phyloP scores from a whole-genome alignment of 495 filamentous ascomycete species.

The Peziza echinospora region DNA sequence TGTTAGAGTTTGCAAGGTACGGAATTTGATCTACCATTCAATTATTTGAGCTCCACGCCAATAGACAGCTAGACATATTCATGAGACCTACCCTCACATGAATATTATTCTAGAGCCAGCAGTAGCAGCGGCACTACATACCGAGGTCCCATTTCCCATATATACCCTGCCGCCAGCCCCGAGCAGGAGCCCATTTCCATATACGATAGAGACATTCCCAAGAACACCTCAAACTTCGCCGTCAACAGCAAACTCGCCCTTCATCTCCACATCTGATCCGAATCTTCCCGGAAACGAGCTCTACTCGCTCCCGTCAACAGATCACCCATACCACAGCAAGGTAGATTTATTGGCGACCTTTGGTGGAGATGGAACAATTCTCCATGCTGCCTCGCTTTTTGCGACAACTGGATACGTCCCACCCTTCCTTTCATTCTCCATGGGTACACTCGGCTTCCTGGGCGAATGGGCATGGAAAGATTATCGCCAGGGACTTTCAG shows the following conservation, averaged over 20 bases:
- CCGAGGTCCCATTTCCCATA: slow-evolving; percentile 53
- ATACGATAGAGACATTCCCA: slow-evolving; percentile 17
- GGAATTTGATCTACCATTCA: slow-evolving; percentile 1
- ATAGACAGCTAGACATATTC: slow-evolving; percentile 44
- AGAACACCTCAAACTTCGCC: slow-evolving; percentile 8
- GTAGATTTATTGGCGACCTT: slow-evolving; percentile 72
- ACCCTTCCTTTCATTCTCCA: slow-evolving; percentile 84
- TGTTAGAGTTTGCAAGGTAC: slow-evolving; percentile 57
- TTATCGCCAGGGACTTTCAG: slow-evolving; percentile 68
- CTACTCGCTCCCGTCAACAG: slow-evolving; percentile 13
- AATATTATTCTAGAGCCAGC: slow-evolving; percentile 64
- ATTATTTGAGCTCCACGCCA: slow-evolving; percentile 1
- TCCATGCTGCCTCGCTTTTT: slow-evolving; percentile 80
- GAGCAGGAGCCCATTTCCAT: slow-evolving; percentile 22
- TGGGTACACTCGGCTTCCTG: slow-evolving; percentile 87
- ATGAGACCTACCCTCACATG: slow-evolving; percentile 54
- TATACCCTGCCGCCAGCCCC: slow-evolving; percentile 32
- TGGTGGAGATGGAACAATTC: slow-evolving; percentile 86
- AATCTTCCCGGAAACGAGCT: not conserved
- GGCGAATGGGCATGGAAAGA: slow-evolving; percentile 92
- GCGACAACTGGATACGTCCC: slow-evolving; percentile 61
- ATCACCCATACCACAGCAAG: slow-evolving; percentile 36
- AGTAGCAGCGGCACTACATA: slow-evolving; percentile 50
- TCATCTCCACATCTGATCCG: not conserved
- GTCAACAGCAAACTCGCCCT: not conserved